Base-by-base conservation (phyloP, 1,284 basidiomycete genomes). In the Microbotryomycetes sp. region DNA sequence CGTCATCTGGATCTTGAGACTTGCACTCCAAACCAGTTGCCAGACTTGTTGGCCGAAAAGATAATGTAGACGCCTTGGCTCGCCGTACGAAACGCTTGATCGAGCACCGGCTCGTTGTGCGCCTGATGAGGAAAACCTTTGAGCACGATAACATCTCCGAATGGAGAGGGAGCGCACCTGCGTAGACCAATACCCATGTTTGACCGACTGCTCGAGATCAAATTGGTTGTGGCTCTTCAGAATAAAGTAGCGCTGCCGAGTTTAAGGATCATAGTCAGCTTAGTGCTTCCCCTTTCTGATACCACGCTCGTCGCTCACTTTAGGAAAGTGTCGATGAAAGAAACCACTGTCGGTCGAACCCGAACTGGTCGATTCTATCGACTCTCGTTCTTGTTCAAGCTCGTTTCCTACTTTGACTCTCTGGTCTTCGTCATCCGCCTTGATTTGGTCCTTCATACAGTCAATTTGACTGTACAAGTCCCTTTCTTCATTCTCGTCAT, bases 31-130 rank as follows among this genome's bases (percentile, higher is more conserved):
- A 56, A 65, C 57, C 60, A 65, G 23, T 52, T 28, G 6, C 64
- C 64, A 23, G 51, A 57, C 41, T 59, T 64, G 48, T 67, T 67
- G 21, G 59, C 64, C 49, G 53, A 56, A 29, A 64, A 67, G 62
- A 67, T 48, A 18, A 67, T 29, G 29, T 53, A 60, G 24, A 67
- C 62, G 5, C 62, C 65, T 5, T 57, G 51, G 7, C 41, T 5
- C 7, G 59, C 51, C 3, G 62, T 59, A 6, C 65, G 54, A 49
- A 52, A 67, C 1, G 65, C 65, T 57, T 67, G 57, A 50, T 67
- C 65, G 11, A 67, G 52, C 1, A 62, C 31, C 1, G 56, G 48
- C 27, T 65, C 64, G 50, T 65, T 65, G 46, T 65, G 64, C 55
- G 35, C 11, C 35, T 41, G 35, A 11, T n/a, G n/a, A n/a, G n/a